These are phyloP conservation scores for Westerdykella sp. DNA, from an alignment of 2,329 filamentous ascomycete species.

Conservation along the genomic window DNA sequence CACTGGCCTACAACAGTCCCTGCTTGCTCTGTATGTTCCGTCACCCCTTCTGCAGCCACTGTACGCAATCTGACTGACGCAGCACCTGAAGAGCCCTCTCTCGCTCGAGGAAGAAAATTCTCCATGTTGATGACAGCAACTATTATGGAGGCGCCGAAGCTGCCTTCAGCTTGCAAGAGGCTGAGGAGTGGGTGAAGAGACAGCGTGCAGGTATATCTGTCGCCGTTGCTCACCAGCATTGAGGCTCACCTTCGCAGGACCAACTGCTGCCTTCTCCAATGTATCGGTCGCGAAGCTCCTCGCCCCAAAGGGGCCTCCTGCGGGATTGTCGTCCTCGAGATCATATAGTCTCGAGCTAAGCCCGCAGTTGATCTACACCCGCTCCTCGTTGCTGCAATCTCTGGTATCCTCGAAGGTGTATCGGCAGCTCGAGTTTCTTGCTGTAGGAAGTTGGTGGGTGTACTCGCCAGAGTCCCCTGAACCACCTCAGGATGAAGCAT, in stretches of 20 bases:
- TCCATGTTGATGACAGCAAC: conserved; percentile 80
- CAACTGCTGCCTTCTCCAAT: conserved; percentile 20
- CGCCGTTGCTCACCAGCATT: not conserved
- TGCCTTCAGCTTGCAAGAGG: conserved; percentile 76
- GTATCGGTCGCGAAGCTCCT: conserved; percentile 31
- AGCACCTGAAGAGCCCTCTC: conserved; percentile 74
- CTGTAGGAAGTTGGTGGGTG: conserved; percentile 89
- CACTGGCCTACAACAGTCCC: conserved; percentile 48
- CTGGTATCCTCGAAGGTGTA: conserved; percentile 88
- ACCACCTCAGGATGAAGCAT: conserved; percentile 1
- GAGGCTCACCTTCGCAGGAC: conserved; percentile 5
- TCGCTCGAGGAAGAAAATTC: conserved; percentile 81
- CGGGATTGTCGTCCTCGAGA: conserved; percentile 56
- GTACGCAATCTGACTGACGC: conserved; percentile 63
- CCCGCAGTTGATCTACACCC: conserved; percentile 79
- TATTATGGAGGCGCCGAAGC: conserved; percentile 87
- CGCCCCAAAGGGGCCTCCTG: conserved; percentile 12
- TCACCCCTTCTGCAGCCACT: conserved; percentile 11
- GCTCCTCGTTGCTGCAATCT: conserved; percentile 67
- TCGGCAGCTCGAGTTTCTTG: conserved; percentile 85
- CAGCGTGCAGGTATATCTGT: conserved; percentile 28
- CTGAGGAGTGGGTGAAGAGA: conserved; percentile 62
- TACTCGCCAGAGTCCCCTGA: conserved; percentile 41
- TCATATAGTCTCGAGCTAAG: conserved; percentile 78
- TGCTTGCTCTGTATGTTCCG: conserved; percentile 48